Conservation (phyloP, 164 flowering plant genomes). For the Stephania cephalantha region DNA sequence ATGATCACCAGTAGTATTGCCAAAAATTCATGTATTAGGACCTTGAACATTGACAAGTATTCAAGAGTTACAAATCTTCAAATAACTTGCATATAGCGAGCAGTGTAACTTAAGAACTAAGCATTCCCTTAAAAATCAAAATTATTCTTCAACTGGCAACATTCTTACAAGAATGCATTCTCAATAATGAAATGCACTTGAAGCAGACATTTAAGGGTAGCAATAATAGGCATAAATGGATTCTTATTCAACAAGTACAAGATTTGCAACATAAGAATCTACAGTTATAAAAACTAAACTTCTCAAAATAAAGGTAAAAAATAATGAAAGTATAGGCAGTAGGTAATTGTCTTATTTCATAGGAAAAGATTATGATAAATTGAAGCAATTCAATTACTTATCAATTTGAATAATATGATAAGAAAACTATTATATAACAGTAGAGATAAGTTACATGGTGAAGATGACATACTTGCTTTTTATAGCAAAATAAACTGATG, state of each 20-base stretch:
- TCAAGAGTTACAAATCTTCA: neutral
- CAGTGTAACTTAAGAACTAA: neutral
- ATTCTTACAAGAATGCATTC: neutral
- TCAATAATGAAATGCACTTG: conserved; percentile 43
- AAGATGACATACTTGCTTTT: too few species aligned
- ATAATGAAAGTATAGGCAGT: neutral
- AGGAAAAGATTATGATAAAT: neutral
- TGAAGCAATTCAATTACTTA: neutral
- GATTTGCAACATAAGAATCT: conserved; percentile 71
- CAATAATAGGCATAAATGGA: conserved; percentile 92
- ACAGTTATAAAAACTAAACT: conserved; percentile 19
- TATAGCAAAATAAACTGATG: too few species aligned
- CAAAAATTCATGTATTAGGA: conserved; percentile 78
- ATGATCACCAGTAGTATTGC: conserved; percentile 88
- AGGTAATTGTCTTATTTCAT: neutral
- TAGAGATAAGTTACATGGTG: too few species aligned
- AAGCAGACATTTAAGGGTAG: conserved; percentile 91
- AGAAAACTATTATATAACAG: too few species aligned
- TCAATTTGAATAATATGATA: neutral
- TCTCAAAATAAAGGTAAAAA: neutral
- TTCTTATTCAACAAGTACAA: conserved; percentile 71
- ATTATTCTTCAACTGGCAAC: neutral
- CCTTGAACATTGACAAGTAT: conserved; percentile 41
- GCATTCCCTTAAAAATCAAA: neutral
- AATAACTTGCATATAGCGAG: neutral